Base-by-base conservation (phyloP, 1,139 yeast species). In the Debaryomyces subglobosus region DNA sequence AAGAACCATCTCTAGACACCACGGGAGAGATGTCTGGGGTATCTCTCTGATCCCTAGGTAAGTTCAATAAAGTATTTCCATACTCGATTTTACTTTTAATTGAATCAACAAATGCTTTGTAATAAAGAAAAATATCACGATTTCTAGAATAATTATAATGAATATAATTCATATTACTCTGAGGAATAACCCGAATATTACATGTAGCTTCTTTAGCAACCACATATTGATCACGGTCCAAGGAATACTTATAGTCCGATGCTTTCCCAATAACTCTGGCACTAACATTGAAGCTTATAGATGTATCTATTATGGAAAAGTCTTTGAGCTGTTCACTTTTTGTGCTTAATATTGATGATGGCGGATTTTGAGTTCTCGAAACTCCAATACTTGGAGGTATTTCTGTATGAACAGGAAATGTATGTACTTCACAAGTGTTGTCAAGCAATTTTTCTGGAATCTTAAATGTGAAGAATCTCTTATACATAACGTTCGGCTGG, bases 181-280 rank as follows among this genome's bases (percentile, higher is more conserved):
- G 50, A 1, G 80, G 81, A 3, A 74, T 58, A 15, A 76, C 68
- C 43, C 81, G 56, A 18, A 75, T 62, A 4, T 74, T 73, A 39
- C 65, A 56, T 6, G 61, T 59, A 3, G 65, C 63, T 44, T 72
- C 76, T 37, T 67, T 65, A 3, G 76, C 76, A 41, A 75, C 63
- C 20, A 75, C 70, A 49, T 73, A 76, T 50, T 67, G 71, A 49
- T 76, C 76, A 16, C 53, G 49, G 6, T 52, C 48, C 3, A 49
- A 43, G n/a, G 49, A 48, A 36, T 51, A 46, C 3, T 57, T 49
- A 52, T 72, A 76, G 46, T 71, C 77, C 20, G 70, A 65, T 1
- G 78, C 75, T 39, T 66, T 68, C 1, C 79, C 80, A 32, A 76
- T 70, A 16, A 76, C 68, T 58, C 78, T 66, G 18, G 79, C 77